Evolutionary conservation across 345 rosid genomes (phyloP).

Genomic region (Fremontodendron californicum): DNA sequence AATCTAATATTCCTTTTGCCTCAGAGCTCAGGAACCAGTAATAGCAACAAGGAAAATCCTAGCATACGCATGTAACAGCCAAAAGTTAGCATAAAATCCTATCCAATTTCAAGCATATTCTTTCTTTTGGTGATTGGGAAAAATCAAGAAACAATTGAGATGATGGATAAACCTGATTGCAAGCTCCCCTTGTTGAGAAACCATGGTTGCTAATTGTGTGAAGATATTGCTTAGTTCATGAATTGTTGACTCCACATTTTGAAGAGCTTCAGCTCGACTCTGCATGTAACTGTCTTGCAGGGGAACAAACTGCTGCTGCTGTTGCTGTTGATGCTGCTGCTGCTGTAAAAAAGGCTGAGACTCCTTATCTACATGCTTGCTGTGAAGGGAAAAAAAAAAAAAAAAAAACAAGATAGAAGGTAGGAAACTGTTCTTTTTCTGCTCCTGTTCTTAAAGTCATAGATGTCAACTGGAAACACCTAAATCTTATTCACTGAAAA

Average conservation of each 20-base stretch:
- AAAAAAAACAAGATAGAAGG: background rate
- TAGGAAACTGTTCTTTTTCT: background rate
- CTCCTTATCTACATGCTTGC: slow-evolving; percentile 54
- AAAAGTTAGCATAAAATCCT: background rate
- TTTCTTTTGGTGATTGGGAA: background rate
- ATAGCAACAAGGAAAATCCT: background rate
- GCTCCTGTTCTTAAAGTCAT: background rate
- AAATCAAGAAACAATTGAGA: background rate
- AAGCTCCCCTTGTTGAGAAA: slow-evolving; percentile 87
- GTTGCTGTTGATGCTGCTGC: slow-evolving; percentile 47
- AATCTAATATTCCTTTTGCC: background rate
- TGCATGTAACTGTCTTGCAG: slow-evolving; percentile 81
- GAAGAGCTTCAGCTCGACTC: slow-evolving; percentile 79
- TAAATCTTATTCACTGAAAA: background rate
- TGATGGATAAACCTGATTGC: slow-evolving; percentile 61
- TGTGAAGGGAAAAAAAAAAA: slow-evolving; percentile 21
- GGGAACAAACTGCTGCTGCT: slow-evolving; percentile 68
- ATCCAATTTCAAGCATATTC: background rate
- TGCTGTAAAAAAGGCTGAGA: slow-evolving; percentile 53
- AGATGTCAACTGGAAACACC: background rate
- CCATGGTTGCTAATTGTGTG: slow-evolving; percentile 80
- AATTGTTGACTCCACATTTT: slow-evolving; percentile 79
- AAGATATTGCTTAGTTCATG: slow-evolving; percentile 72
- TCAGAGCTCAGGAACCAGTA: background rate
- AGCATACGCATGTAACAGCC: background rate